A percentile compares a stretch with the other conserved stretches of the same genome.
Conservation (phyloP, 176 grass and related monocot species). For the Hordeum marinum region DNA sequence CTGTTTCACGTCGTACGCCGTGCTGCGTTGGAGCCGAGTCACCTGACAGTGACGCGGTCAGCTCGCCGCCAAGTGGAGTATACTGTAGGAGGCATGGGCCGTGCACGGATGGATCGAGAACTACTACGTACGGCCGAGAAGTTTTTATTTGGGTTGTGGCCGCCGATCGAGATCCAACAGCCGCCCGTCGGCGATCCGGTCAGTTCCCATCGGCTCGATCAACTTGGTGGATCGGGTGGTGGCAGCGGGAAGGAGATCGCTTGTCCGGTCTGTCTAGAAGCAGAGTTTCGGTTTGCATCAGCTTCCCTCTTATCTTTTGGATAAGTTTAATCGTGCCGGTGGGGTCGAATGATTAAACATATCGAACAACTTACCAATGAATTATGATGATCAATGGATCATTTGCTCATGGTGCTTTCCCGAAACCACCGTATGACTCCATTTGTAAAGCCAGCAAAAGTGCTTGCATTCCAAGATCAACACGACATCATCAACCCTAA, state of each 20-base stretch:
- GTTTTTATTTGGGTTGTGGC: neutral
- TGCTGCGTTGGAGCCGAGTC: neutral
- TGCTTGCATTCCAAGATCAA: too few relatives aligned
- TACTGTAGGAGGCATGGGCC: neutral
- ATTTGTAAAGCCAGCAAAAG: too few relatives aligned
- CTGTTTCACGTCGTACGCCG: neutral
- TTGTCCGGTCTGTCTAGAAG: neutral
- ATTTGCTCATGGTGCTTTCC: too few relatives aligned
- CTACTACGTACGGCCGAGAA: too few relatives aligned
- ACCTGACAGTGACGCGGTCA: neutral
- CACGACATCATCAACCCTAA: neutral
- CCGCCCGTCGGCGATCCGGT: neutral
- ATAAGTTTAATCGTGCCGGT: too few relatives aligned
- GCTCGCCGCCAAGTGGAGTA: neutral
- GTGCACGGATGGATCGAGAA: neutral
- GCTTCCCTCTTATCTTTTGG: too few relatives aligned
- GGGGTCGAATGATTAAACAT: too few relatives aligned
- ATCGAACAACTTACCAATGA: too few relatives aligned
- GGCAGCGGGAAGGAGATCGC: neutral
- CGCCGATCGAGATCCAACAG: neutral
- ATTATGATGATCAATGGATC: too few relatives aligned
- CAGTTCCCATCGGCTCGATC: neutral
- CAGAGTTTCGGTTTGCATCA: neutral
- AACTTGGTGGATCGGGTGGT: neutral
- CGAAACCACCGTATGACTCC: too few relatives aligned